Base-by-base conservation (phyloP, 176 grass and related monocot genomes). In the Musa itinerans region DNA sequence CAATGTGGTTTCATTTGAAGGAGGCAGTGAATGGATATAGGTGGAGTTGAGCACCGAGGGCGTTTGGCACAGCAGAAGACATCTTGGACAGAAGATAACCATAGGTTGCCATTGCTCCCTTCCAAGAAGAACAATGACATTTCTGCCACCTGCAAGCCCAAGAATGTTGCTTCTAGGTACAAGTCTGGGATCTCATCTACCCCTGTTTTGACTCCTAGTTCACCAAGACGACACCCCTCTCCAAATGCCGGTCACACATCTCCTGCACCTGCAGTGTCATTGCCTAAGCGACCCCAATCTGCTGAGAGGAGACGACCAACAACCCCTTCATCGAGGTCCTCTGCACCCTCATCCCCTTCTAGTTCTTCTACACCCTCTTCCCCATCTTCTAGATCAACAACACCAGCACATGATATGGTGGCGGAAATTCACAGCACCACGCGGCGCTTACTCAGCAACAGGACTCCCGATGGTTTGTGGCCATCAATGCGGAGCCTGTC, bases 121-220 rank as follows among this genome's bases (percentile, higher is more conserved):
- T 99, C 90, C 6, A 91, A 92, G 88, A 99, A 99, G 86, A 89
- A 94, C 53, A 91, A 83, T 82, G 80, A 85, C 53, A 77, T 53
- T 25, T 69, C 72, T 8, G 9, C 71, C 26, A 52, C 72, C 73
- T 72, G 74, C 63, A 89, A 53, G 54, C 52, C 54, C 6, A 50
- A 23, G 13, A 84, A 94, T 74, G 76, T 92, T 77, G 24, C 82
- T 73, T 92, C 88, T 7, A 92, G 91, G 81, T 94, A 87, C 83
- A 99, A 92, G 80, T 80, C 67, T 4, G 71, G 50, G 1, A 78
- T 71, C 63, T 50, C 77, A 11, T 61, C 68, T 11, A 50, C 65
- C 69, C 75, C 78, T 67, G 78, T 76, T 78, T 53, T 74, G 63
- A 79, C 56, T 19, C 25, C 77, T 69, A 63, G 80, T 51, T 83